Percentiles rank a stretch among this genome's conserved stretches.
Conservation (phyloP, 208 protist species). For the Leishmania martiniquensis region DNA sequence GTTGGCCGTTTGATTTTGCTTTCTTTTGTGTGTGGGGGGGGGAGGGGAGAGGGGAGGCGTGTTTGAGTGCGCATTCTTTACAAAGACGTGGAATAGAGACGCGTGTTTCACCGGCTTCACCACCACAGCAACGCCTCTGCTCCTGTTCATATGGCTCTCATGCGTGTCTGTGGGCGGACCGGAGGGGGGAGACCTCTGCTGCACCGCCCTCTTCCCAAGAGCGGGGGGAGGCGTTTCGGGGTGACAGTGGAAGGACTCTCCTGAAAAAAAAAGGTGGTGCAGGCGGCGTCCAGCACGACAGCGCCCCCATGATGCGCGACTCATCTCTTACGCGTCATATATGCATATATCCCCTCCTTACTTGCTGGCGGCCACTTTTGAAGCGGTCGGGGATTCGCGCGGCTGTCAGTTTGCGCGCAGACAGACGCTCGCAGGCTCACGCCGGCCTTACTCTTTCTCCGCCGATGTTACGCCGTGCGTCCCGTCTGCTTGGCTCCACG, state of each 20-base stretch:
- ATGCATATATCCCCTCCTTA: background rate
- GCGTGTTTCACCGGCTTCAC: too few relatives aligned
- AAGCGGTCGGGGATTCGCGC: background rate
- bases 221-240: too few relatives aligned
- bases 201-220: background rate
- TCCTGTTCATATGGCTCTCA: background rate
- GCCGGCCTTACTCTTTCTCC: background rate
- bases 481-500: slow-evolving; percentile 58
- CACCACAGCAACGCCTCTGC: too few relatives aligned
- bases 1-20: too few relatives aligned
- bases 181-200: background rate
- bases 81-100: too few relatives aligned
- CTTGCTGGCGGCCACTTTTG: slow-evolving; percentile 10
- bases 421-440: background rate
- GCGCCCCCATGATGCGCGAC: background rate
- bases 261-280: too few relatives aligned
- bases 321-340: too few relatives aligned
- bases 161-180: background rate
- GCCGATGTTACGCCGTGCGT: slow-evolving; percentile 52
- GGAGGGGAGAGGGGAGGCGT: too few relatives aligned
- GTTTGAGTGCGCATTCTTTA: too few relatives aligned
- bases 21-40: too few relatives aligned
- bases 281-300: background rate
- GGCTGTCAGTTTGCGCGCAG: background rate
- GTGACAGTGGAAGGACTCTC: background rate